Percentiles rank a stretch among this genome's conserved stretches.
These are phyloP conservation scores for Didymella keratinophila DNA, from an alignment of 2,329 filamentous ascomycete genomes.

Conservation along the genomic window DNA sequence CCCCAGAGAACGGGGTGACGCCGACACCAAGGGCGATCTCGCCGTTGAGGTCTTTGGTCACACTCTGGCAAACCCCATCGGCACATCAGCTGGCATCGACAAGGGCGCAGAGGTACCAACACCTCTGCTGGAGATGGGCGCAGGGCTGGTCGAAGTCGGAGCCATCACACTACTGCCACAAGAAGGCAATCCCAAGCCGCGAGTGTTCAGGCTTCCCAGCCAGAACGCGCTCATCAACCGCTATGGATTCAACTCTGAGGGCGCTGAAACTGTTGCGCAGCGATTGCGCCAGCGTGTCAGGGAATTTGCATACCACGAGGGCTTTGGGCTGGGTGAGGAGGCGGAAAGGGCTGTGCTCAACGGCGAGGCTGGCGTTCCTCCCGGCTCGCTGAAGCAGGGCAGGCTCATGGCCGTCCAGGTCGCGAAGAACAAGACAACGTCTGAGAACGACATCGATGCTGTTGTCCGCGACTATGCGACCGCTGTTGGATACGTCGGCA, in stretches of 20 bases:
- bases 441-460: conserved; percentile 82
- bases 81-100: conserved; percentile 93
- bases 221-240: conserved; percentile 92
- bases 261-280: conserved; percentile 85
- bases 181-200: conserved; percentile 83
- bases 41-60: conserved; percentile 77
- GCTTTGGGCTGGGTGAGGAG: conserved; percentile 66
- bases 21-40: conserved; percentile 62
- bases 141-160: conserved; percentile 89
- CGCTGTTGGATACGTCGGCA: conserved; percentile 82
- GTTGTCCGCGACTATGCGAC: conserved; percentile 84
- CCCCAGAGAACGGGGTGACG: conserved; percentile 78
- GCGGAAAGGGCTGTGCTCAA: conserved; percentile 77
- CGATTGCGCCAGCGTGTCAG: conserved; percentile 79
- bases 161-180: conserved; percentile 90
- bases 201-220: conserved; percentile 84
- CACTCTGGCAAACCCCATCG: conserved; percentile 82
- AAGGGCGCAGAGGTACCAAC: conserved; percentile 92
- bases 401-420: conserved; percentile 88
- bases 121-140: conserved; percentile 82
- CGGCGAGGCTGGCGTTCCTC: conserved; percentile 77
- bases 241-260: conserved; percentile 92
- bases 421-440: conserved; percentile 94
- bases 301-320: conserved; percentile 74
- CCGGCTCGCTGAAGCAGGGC: conserved; percentile 79